Base-by-base conservation (phyloP, 345 rosid species). In the Isatis tinctoria region DNA sequence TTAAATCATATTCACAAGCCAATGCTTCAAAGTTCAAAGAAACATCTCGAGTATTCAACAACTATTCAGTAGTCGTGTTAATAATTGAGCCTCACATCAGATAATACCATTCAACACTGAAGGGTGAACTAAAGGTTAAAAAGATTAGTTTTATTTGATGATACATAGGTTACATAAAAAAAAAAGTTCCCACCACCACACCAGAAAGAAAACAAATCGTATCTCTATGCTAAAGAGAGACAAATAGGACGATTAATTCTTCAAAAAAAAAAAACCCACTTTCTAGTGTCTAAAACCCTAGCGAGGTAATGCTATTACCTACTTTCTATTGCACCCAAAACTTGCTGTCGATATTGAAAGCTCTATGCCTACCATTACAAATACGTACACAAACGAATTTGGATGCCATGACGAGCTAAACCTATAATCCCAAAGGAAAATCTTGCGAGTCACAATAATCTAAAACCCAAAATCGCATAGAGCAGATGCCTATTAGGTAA, bases 301-400 rank as follows among this genome's bases (percentile, higher is more conserved):
- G 11, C 0, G 24, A 74, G 70, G 82, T 81, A 41, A 76, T 58
- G 66, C 67, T 48, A 47, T 60, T 53, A 60, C 74, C 74, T 68
- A 51, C 52, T 26, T 10, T 16, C 76, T 75, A 71, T 70, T 57
- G 82, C 83, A 81, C 67, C 81, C 82, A 87, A 84, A 84, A 85
- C 62, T 71, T 85, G 79, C 73, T 26, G 80, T 75, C 76, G 72
- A 74, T 65, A 41, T 70, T 64, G 17, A 60, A 68, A 65, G 49
- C 64, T 61, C 79, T 75, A 68, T 24, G 57, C 43, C 78, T 64
- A 56, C 30, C 37, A 82, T 71, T 83, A 81, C 76, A 81, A 58
- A 65, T 28, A 69, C 63, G 37, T 57, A 75, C 70, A 72, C 60
- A 53, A 53, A 64, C 69, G 63, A 64, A 51, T 63, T 65, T 36